These are phyloP conservation scores for Diplodia intermedia DNA, from an alignment of 2,329 filamentous ascomycete genomes.

Conservation along the genomic window DNA sequence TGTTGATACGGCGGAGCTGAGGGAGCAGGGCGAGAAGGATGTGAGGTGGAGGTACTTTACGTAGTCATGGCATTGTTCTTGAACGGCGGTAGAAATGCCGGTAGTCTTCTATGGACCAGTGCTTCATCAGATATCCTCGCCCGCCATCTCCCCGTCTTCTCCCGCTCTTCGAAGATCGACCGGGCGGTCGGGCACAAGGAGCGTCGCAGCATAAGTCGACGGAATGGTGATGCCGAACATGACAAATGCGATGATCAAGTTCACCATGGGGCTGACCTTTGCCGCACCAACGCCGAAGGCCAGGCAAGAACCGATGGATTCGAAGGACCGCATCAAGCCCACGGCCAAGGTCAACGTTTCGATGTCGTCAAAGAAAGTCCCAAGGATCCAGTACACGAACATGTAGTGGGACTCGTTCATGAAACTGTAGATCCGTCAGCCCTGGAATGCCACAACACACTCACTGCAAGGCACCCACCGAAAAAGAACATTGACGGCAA, in stretches of 20 bases:
- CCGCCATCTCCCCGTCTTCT: not conserved
- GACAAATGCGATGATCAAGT: conserved; percentile 57
- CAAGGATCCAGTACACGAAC: conserved; percentile 53
- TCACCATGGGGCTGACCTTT: conserved; percentile 56
- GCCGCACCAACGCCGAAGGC: conserved; percentile 58
- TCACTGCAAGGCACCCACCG: conserved; percentile 41
- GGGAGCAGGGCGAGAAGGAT: conserved; percentile 33
- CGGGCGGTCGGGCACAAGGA: conserved; percentile 13
- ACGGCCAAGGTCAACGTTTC: conserved; percentile 59
- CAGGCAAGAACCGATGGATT: conserved; percentile 57
- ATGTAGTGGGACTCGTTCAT: conserved; percentile 21
- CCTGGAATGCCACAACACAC: not conserved
- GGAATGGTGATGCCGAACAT: conserved; percentile 55
- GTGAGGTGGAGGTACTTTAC: conserved; percentile 30
- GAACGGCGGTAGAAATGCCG: no score
- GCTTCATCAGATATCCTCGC: not conserved
- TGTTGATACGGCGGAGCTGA: conserved; percentile 20
- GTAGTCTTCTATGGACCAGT: no score
- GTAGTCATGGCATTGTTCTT: not conserved
- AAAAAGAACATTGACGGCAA: conserved; percentile 58
- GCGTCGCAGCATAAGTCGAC: conserved; percentile 39
- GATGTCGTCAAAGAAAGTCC: conserved; percentile 59
- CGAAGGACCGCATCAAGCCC: conserved; percentile 58
- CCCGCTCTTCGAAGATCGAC: not conserved
- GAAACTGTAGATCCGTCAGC: not conserved